Base-by-base conservation (phyloP, 495 filamentous ascomycete genomes). In the Thozetella sp. region DNA sequence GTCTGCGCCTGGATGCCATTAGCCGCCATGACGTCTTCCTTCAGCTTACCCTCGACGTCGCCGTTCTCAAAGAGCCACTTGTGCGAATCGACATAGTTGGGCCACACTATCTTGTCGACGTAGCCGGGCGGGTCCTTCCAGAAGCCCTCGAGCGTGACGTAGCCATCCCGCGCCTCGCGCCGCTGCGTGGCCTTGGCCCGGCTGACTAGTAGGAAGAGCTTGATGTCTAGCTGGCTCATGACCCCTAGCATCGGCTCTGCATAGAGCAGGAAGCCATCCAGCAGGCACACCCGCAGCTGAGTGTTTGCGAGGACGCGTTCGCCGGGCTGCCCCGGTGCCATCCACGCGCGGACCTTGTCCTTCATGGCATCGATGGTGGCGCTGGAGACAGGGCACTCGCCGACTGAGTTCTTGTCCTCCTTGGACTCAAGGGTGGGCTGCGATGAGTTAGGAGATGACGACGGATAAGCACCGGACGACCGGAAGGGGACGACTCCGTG, bases 91-190 rank as follows among this genome's bases (percentile, higher is more conserved):
- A 90, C 91, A 71, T 97, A 98, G 60, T 93, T 90, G 25, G 93
- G 93, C 95, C 95, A 99, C 2, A 99, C 95, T 57, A 99, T 83
- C 74, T 90, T 83, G 65, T 99, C 95, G 50, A 97, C 93, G 73
- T 97, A 99, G 0, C 91, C 93, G 1, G 90, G 90, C 1, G 95
- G 95, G 71, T 99, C 95, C 20, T 84, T 81, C 95, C 94, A 99
- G 76, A 96, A 97, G 17, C 93, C 93, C 70, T 88, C 90, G 54
- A 90, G 77, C 22, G 93, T 97, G 22, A 93, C 92, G 78, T 97
- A 99, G 30, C 91, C 93, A 63, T 78, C 86, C 66, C 95, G 76
- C 2, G 84, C 83, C 67, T 91, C 90, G 30, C 95, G 72, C 10
- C 95, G 76, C 24, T 64, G 64, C 64, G 90, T 90, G 0, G 89